phyloP scores from a whole-genome alignment of 2,329 filamentous ascomycete species.

The Parafenestella ontariensis region DNA sequence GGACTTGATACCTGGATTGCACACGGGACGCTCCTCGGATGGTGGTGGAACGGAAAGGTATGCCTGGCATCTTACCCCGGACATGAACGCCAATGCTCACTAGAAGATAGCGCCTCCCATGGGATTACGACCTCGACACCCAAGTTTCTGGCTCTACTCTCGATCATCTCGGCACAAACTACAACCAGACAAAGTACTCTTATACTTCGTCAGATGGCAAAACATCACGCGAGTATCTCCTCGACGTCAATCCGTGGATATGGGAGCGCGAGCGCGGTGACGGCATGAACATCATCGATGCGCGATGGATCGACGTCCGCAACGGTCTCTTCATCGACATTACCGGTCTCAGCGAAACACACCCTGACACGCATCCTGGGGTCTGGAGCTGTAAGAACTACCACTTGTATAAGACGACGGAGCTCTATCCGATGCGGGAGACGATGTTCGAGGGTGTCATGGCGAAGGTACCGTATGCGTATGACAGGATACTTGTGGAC shows the following conservation, averaged over 20 bases:
- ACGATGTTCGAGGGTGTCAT: slow-evolving; percentile 77
- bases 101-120: slow-evolving; percentile 71
- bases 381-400: slow-evolving; percentile 82
- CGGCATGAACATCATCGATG: slow-evolving; percentile 82
- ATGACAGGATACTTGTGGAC: slow-evolving; percentile 68
- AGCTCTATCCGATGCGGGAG: slow-evolving; percentile 77
- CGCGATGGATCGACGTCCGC: slow-evolving; percentile 77
- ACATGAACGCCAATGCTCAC: slow-evolving; percentile 20
- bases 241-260: slow-evolving; percentile 79
- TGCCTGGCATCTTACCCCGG: background rate
- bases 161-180: slow-evolving; percentile 66
- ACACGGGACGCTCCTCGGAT: slow-evolving; percentile 82
- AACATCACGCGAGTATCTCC: slow-evolving; percentile 65
- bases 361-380: slow-evolving; percentile 65
- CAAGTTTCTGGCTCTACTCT: slow-evolving; percentile 76
- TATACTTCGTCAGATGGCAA: slow-evolving; percentile 45
- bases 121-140: slow-evolving; percentile 86
- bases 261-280: slow-evolving; percentile 67
- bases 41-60: slow-evolving; percentile 82
- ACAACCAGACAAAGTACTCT: slow-evolving; percentile 71
- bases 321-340: slow-evolving; percentile 87
- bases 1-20: slow-evolving; percentile 85
- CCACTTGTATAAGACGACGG: slow-evolving; percentile 73
- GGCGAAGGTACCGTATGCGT: slow-evolving; percentile 73
- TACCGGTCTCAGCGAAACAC: slow-evolving; percentile 74